Percentiles rank a stretch among this genome's conserved stretches.
Evolutionary conservation across 352 stramenopile species (phyloP).

Genomic region (Pythium plurisporium): DNA sequence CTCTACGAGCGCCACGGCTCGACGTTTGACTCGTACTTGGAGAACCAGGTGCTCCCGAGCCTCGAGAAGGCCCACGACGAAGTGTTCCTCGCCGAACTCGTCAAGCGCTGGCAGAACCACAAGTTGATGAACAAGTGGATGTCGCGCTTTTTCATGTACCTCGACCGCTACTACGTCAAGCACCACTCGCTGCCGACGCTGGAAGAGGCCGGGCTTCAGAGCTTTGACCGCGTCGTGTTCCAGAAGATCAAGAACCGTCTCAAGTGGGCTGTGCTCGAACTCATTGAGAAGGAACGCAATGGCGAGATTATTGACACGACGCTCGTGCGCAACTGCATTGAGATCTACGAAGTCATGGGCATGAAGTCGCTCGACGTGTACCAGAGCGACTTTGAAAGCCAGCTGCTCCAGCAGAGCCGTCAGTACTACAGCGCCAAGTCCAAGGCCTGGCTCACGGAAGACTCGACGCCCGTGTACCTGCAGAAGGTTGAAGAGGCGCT

Average conservation of each 20-base stretch:
- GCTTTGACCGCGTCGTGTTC: slow-evolving; percentile 81
- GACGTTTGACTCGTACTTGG: slow-evolving; percentile 85
- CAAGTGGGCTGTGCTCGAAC: slow-evolving; percentile 90
- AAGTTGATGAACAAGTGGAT: slow-evolving; percentile 99
- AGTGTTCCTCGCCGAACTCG: slow-evolving; percentile 96
- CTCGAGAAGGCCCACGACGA: slow-evolving; percentile 89
- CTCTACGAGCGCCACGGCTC: slow-evolving; percentile 97
- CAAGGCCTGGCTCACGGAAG: slow-evolving; percentile 95
- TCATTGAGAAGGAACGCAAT: slow-evolving; percentile 98
- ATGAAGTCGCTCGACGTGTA: slow-evolving; percentile 97
- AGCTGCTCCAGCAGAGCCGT: slow-evolving; percentile 90
- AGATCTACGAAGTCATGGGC: slow-evolving; percentile 98
- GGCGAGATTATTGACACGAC: slow-evolving; percentile 96
- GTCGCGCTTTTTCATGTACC: slow-evolving; percentile 99
- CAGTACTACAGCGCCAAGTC: slow-evolving; percentile 96
- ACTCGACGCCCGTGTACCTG: slow-evolving; percentile 98
- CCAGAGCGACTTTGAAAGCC: slow-evolving; percentile 91
- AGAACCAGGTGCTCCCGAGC: slow-evolving; percentile 86
- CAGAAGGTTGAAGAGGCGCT: slow-evolving; percentile 91
- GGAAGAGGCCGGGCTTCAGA: slow-evolving; percentile 85
- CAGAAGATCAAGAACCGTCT: slow-evolving; percentile 80
- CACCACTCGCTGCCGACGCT: slow-evolving; percentile 97
- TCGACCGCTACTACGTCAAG: slow-evolving; percentile 97
- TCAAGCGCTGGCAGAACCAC: slow-evolving; percentile 97
- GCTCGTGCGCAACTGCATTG: slow-evolving; percentile 95